Evolutionary conservation across 2,329 filamentous ascomycete genomes (phyloP).

Genomic region (Xylariomycetidae sp.): DNA sequence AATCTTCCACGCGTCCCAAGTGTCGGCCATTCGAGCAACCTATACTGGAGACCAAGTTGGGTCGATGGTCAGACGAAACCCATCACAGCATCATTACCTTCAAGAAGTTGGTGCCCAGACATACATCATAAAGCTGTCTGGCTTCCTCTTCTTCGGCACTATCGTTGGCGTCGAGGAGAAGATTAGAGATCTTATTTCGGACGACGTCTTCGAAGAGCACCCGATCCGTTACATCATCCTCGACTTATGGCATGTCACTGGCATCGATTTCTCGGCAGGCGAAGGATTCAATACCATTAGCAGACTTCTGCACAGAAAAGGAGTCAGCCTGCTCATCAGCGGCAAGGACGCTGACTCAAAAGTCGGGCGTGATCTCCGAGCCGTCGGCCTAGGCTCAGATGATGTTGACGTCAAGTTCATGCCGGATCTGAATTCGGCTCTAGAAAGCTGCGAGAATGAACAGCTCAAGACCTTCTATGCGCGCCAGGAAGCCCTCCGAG

Average conservation of each 20-base stretch:
- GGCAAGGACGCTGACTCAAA: slow-evolving; percentile 72
- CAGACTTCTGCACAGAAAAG: slow-evolving; percentile 70
- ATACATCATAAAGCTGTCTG: slow-evolving; percentile 83
- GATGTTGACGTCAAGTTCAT: slow-evolving; percentile 74
- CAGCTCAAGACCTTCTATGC: slow-evolving; percentile 77
- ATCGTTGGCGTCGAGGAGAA: slow-evolving; percentile 92
- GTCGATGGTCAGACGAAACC: slow-evolving; percentile 88
- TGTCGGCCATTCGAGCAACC: slow-evolving; percentile 83
- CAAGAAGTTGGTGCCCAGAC: slow-evolving; percentile 83
- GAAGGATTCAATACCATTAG: slow-evolving; percentile 94
- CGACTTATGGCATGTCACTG: slow-evolving; percentile 84
- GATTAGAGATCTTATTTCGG: slow-evolving; percentile 76
- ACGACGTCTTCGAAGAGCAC: slow-evolving; percentile 69
- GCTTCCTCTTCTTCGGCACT: slow-evolving; percentile 97
- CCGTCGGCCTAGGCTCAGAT: slow-evolving; percentile 75
- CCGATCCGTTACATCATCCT: slow-evolving; percentile 88
- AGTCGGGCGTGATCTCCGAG: slow-evolving; percentile 73
- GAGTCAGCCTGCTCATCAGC: slow-evolving; percentile 77
- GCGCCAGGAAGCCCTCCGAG: slow-evolving; percentile 57
- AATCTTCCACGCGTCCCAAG: slow-evolving; percentile 84
- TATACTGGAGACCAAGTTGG: slow-evolving; percentile 86
- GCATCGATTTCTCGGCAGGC: slow-evolving; percentile 91
- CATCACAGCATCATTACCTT: slow-evolving; percentile 82
- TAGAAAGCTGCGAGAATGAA: slow-evolving; percentile 94
- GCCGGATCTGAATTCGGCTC: slow-evolving; percentile 83